Evolutionary conservation across 1,284 basidiomycete species (phyloP).

Genomic region (Ceratobasidium sp.): DNA sequence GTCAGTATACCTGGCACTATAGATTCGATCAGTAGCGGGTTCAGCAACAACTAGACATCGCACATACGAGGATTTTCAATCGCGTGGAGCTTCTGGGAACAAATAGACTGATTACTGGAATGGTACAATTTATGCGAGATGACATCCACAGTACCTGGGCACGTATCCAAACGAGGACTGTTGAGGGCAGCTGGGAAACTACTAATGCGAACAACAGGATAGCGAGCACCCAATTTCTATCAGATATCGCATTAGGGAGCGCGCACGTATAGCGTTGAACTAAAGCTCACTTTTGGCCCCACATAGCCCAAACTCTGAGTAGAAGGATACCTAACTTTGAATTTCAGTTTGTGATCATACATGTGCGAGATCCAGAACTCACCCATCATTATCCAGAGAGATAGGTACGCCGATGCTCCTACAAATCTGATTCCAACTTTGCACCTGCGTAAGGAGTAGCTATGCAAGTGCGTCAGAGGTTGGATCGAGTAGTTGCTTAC

Average conservation of each 20-base stretch:
- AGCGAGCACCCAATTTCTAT: conserved; percentile 32
- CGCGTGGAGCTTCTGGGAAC: conserved; percentile 4
- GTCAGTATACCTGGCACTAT: conserved; percentile 37
- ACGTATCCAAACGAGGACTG: conserved; percentile 11
- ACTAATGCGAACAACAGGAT: conserved; percentile 7
- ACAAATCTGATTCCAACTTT: conserved; percentile 9
- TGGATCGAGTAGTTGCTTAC: background rate
- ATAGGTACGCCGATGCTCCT: conserved; percentile 4
- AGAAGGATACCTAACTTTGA: conserved; percentile 22
- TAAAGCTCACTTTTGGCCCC: conserved; percentile 38
- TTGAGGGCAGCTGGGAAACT: conserved; percentile 32
- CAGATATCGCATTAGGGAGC: background rate
- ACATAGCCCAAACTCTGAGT: conserved; percentile 37
- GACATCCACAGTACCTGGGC: background rate
- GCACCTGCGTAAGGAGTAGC: background rate
- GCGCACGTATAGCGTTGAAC: background rate
- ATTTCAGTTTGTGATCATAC: background rate
- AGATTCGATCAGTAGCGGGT: background rate
- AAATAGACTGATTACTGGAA: background rate
- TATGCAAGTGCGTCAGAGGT: background rate
- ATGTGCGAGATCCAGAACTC: background rate
- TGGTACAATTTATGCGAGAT: background rate
- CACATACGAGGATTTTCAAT: conserved; percentile 38
- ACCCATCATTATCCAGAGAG: conserved; percentile 32
- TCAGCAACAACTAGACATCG: background rate